Percentiles rank a stretch among this genome's conserved stretches.
Conservation (phyloP, 1,284 basidiomycete species). For the Chiua sp. region DNA sequence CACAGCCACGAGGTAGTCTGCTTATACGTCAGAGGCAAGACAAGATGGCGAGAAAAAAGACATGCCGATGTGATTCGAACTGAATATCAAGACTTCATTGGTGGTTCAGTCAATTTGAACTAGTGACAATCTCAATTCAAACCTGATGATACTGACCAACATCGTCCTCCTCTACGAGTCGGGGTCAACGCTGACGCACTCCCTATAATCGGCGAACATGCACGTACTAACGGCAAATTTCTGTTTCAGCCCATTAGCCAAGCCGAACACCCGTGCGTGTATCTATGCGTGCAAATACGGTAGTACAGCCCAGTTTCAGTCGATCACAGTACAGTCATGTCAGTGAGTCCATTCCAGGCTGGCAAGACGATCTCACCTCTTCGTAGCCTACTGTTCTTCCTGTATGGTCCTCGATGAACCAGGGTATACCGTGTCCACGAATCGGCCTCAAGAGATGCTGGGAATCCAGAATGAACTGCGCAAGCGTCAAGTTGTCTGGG, state of each 20-base stretch:
- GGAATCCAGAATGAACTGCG: constrained; percentile 70
- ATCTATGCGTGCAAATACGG: constrained; percentile 41
- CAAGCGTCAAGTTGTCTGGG: constrained; percentile 70
- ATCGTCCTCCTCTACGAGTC: constrained; percentile 47
- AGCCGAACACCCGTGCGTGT: constrained; percentile 55
- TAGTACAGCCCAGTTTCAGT: too few relatives aligned
- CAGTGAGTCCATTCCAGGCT: neutral
- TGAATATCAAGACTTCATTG: constrained; percentile 63
- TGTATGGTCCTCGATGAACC: constrained; percentile 67
- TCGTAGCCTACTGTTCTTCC: constrained; percentile 50
- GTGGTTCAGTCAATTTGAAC: constrained; percentile 17
- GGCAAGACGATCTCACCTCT: constrained; percentile 45
- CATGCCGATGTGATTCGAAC: constrained; percentile 69
- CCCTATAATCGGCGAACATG: neutral
- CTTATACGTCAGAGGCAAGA: constrained; percentile 2
- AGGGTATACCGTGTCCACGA: constrained; percentile 47
- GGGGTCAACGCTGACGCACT: neutral
- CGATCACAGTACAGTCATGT: too few relatives aligned
- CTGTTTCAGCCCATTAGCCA: constrained; percentile 59
- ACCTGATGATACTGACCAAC: constrained; percentile 33
- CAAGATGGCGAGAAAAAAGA: neutral
- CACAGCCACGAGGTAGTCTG: constrained; percentile 73
- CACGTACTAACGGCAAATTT: constrained; percentile 51
- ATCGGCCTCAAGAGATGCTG: constrained; percentile 54
- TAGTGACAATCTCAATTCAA: too few relatives aligned